Evolutionary conservation across 257 asterid genomes (phyloP), one percentile per base, ranked within the genome.

Genomic region (Ligustrum vulgare): DNA sequence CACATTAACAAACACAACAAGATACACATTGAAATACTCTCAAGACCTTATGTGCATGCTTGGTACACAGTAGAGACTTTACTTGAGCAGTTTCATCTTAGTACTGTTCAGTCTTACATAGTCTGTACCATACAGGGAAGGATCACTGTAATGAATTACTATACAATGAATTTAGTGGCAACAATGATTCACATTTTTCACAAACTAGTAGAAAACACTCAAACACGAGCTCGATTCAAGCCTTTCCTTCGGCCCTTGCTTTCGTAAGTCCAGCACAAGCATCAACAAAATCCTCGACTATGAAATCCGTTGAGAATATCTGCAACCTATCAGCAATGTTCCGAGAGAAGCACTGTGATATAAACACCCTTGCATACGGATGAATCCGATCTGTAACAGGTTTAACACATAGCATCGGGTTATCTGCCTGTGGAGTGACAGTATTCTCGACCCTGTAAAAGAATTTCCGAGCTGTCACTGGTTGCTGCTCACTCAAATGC

Each of bases 361-460:
- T 85, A 36, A 95, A 92, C 67, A 87, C 54, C 90, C 99, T 88
- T 18, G 91, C 87, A n/a, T 86, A 91, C 2, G 87, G 85, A 68
- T 82, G 96, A 73, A 94, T 92, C 80, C 99, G 78, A 35, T 82
- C 73, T 1, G 98, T 92, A 13, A 91, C 96, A 12, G 94, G 96
- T 79, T 58, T 88, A 75, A 94, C 97, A 76, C 97, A 92, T 79
- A 92, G 8, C 0, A 91, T 79, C 66, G 96, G 99, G 76, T 93
- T 91, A 80, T 95, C 96, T 2, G 94, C 90, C 78, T 95, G 95
- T 2, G 98, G 96, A 45, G 97, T 95, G 23, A 91, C 96, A 25
- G 99, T 92, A 18, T 95, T 95, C 87, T 95, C 99, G 8, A 95
- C 99, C 80, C 98, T 79, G 79, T 95, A 92, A 72, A 95, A 95